Base-by-base conservation (phyloP, 2,329 filamentous ascomycete genomes). In the Sphaerulina musiva region DNA sequence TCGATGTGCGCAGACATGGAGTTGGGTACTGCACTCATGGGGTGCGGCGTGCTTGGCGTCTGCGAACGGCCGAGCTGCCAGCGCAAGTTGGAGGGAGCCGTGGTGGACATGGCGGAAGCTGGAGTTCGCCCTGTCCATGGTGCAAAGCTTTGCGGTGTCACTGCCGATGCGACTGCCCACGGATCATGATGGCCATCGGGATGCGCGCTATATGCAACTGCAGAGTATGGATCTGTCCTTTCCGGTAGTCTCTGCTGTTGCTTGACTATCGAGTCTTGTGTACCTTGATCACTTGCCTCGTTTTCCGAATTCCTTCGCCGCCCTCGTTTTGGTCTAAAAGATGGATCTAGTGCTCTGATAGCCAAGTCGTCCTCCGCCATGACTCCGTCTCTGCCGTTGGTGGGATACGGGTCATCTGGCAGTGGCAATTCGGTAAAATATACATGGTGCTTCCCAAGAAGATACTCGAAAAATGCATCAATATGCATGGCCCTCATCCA, bases 401-500 rank as follows among this genome's bases (percentile, higher is more conserved):
- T 78, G 26, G 80, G 79, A 36, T 85, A 76, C 2, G 85, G 81
- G 51, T 84, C 80, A 31, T 80, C 75, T 11, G 80, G 77, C 5
- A 78, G 74, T 0, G 90, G 90, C 23, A 95, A 79, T 36, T 89
- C 81, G 12, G 80, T 84, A 75, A 86, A 95, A 70, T 96, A 96
- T 0, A 81, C 73, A 69, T 95, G 89, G 26, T 80, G 75, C 59
- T 89, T 89, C 46, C 83, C 82, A 58, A 92, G 78, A 17, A 95
- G 81, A 68, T 89, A 96, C 68, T 95, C 89, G 66, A 95, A 96
- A 69, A 96, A 96, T 9, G 89, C 87, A 75, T 95, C 89, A 49
- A 95, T 83, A 69, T 95, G 91, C 86, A 95, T 92, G 4, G 90
- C 91, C 68, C 89, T 89, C 88, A 96, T 93, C 91, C 91, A 96